These are phyloP conservation scores for Pleurotus tuber-regium DNA, from an alignment of 768 basidiomycete genomes.

Conservation along the genomic window DNA sequence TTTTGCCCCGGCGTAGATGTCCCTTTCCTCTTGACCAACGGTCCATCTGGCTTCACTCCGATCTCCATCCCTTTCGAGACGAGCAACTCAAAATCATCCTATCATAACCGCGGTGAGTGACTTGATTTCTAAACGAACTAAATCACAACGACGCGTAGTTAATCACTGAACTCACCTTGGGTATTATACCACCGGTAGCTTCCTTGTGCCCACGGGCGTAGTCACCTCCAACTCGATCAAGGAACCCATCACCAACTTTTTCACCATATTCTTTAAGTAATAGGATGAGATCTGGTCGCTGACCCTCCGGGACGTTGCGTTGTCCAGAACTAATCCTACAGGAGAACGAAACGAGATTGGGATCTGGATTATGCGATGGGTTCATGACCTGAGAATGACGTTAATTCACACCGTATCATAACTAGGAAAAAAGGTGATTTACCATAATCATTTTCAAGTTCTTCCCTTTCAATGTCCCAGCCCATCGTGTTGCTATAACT, in stretches of 20 bases:
- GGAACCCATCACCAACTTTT: neutral
- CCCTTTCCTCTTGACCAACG: no score
- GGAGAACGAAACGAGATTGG: neutral
- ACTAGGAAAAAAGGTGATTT: no score
- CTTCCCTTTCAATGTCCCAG: conserved; percentile 1
- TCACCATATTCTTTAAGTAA: neutral
- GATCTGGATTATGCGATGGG: neutral
- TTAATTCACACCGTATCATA: no score
- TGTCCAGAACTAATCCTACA: neutral
- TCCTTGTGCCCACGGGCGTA: neutral
- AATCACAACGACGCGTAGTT: no score
- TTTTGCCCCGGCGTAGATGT: no score
- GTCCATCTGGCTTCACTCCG: no score
- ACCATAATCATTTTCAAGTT: conserved; percentile 1
- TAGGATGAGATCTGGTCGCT: neutral
- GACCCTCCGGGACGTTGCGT: neutral
- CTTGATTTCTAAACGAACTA: no score
- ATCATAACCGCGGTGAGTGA: no score
- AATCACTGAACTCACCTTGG: no score
- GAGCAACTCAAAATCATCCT: neutral
- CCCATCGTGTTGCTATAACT: neutral
- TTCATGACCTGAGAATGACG: neutral
- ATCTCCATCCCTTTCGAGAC: neutral
- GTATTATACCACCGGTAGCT: neutral
- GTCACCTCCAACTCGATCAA: neutral